Evolutionary conservation across 2,329 filamentous ascomycete species (phyloP).

Genomic region (Penicillium sp.): DNA sequence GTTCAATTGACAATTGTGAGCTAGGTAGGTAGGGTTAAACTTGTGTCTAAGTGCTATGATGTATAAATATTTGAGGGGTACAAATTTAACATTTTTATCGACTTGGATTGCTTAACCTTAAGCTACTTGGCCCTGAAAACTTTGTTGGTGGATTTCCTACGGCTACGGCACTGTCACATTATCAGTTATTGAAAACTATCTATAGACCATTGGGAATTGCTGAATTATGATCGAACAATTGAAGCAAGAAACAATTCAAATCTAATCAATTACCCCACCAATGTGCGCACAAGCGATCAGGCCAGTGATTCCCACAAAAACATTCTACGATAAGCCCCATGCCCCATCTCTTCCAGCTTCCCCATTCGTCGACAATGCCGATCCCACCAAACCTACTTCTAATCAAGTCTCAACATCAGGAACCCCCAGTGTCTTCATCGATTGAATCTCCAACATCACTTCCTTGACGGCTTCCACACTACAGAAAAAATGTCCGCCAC

Average conservation of each 20-base stretch:
- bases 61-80: no score
- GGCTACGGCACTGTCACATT: no score
- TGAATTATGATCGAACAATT: no score
- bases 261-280: background rate
- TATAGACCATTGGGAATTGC: no score
- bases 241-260: background rate
- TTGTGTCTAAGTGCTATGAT: no score
- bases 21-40: no score
- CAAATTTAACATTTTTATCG: no score
- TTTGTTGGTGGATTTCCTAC: no score
- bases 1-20: no score
- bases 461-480: background rate
- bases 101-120: no score
- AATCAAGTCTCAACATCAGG: background rate
- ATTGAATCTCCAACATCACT: background rate
- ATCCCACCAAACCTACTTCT: background rate
- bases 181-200: no score
- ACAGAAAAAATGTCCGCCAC: constrained; percentile 10
- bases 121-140: no score
- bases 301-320: background rate
- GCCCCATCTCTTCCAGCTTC: constrained; percentile 1
- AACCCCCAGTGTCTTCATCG: background rate
- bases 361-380: background rate
- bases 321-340: background rate
- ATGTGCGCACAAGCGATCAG: background rate